Evolutionary conservation across 2,329 filamentous ascomycete species (phyloP).

Genomic region (Proliferodiscus dingleyae): DNA sequence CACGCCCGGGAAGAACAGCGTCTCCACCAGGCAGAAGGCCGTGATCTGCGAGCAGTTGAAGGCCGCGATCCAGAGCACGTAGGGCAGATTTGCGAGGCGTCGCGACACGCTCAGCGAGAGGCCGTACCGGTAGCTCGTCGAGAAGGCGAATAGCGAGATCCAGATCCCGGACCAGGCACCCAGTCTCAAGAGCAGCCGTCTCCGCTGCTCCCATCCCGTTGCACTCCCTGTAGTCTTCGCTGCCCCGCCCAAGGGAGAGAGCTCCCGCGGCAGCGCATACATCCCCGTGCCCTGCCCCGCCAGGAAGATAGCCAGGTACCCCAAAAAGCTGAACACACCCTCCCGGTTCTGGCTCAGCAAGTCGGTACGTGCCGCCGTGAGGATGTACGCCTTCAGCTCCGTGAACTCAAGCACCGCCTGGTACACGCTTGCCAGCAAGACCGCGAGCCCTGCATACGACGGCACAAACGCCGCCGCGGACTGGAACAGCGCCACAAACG

Average conservation of each 20-base stretch:
- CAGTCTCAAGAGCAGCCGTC: conserved; percentile 58
- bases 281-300: conserved; percentile 81
- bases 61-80: conserved; percentile 85
- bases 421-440: conserved; percentile 65
- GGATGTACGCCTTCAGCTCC: conserved; percentile 72
- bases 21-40: conserved; percentile 73
- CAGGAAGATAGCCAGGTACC: conserved; percentile 92
- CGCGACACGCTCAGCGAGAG: conserved; percentile 75
- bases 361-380: conserved; percentile 73
- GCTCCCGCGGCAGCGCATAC: conserved; percentile 63
- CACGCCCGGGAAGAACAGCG: conserved; percentile 68
- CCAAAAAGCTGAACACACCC: conserved; percentile 89
- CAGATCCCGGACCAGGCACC: conserved; percentile 62
- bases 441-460: conserved; percentile 70
- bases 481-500: conserved; percentile 82
- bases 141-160: conserved; percentile 63
- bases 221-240: too few relatives aligned
- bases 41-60: conserved; percentile 85
- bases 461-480: conserved; percentile 64
- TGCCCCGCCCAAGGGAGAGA: conserved; percentile 43
- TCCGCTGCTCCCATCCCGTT: too few relatives aligned
- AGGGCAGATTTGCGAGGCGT: conserved; percentile 86
- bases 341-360: conserved; percentile 88
- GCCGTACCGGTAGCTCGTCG: conserved; percentile 65
- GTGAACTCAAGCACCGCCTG: conserved; percentile 73